Base-by-base conservation (phyloP, 352 stramenopile species). In the Lagenidium giganteum region DNA sequence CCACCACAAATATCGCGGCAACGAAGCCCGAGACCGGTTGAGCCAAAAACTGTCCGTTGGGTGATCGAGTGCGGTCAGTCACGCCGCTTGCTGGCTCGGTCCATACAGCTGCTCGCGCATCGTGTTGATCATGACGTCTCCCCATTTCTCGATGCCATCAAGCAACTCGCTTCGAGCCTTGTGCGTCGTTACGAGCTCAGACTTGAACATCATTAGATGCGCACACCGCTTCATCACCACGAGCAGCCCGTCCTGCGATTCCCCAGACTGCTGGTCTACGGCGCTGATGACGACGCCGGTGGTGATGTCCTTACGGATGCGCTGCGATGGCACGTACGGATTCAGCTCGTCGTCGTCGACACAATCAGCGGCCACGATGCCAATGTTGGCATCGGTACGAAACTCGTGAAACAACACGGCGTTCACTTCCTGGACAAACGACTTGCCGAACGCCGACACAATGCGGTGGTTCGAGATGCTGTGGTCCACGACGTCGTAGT, bases 321-420 rank as follows among this genome's bases (percentile, higher is more conserved):
- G 43, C 8, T 51, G 38, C 7, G 54, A 32, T 0, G 61, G 48
- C 0, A 57, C 18, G 29, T 73, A 77, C 17, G 61, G 65, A 24
- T 70, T 46, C 31, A 69, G 35, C 1, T 68, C 60, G 25, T 75
- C 64, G 11, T 47, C 36, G 25, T 70, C 60, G 2, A 71, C 61
- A 17, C 29, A 58, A 26, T 68, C 51, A 4, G 48, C 54, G 5
- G 42, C 32, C 14, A 55, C 46, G 5, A 66, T 50, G 3, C 42
- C 52, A n/a, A n/a, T n/a, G n/a, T n/a, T n/a, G n/a, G n/a, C n/a
- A n/a, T n/a, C n/a, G n/a, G 22, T 49, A 64, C 9, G 52, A 46
- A 36, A 68, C n/a, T 61, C 42, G 31, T 49, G 34, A 24, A 58
- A 62, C 12, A 62, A 5, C 7, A 65, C 59, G 8, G 53, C 52